Conservation (phyloP, 257 asterid species). For the Rhazya stricta region DNA sequence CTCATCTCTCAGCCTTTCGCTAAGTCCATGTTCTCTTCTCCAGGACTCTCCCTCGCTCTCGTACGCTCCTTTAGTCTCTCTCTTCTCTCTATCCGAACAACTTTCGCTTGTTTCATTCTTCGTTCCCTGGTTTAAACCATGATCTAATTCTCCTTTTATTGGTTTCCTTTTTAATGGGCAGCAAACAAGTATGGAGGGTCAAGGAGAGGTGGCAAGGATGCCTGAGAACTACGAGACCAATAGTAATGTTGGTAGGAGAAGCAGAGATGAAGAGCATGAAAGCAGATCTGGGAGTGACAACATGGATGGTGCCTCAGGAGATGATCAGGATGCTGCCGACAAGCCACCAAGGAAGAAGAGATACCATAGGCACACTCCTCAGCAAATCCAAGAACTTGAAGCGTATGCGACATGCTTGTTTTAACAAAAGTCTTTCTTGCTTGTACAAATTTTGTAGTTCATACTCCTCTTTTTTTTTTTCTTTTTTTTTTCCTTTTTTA, state of each 20-base stretch:
- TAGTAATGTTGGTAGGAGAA: conserved; percentile 47
- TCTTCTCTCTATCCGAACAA: background rate
- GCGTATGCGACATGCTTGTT: conserved; percentile 34
- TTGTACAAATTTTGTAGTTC: background rate
- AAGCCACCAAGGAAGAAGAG: conserved; percentile 81
- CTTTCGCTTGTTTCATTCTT: background rate
- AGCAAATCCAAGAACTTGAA: conserved; percentile 95
- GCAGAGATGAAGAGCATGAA: conserved; percentile 82
- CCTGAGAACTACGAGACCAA: conserved; percentile 44
- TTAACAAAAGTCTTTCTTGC: background rate
- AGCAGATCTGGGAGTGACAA: conserved; percentile 99
- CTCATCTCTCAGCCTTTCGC: conserved; percentile 46
- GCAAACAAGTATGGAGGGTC: conserved; percentile 84
- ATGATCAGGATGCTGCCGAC: conserved; percentile 72
- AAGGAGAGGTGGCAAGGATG: conserved; percentile 50
- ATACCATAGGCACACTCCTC: conserved; percentile 99
- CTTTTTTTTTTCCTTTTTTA: background rate
- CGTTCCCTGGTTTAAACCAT: background rate
- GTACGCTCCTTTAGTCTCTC: conserved; percentile 27
- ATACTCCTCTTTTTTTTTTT: background rate
- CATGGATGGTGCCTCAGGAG: conserved; percentile 84
- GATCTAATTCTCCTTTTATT: background rate
- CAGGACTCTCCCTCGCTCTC: conserved; percentile 94
- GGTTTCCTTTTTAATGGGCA: conserved; percentile 11
- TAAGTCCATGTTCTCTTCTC: conserved; percentile 66